phyloP scores from a whole-genome alignment of 2,329 filamentous ascomycete genomes.

The Parascedosporium putredinis region DNA sequence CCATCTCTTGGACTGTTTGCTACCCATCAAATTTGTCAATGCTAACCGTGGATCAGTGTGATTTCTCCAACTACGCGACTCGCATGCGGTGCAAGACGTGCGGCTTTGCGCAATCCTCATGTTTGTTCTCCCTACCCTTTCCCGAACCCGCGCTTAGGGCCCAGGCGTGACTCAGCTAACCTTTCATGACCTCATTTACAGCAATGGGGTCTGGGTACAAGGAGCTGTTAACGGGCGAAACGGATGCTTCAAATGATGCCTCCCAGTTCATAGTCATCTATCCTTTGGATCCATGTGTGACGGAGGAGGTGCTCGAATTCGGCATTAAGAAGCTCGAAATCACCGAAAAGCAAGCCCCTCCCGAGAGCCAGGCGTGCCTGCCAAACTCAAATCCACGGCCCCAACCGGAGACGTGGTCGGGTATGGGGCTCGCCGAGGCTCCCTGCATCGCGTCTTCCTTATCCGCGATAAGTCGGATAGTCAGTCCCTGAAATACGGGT shows the following conservation, averaged over 20 bases:
- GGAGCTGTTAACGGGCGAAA: slow-evolving; percentile 33
- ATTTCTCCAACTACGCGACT: slow-evolving; percentile 28
- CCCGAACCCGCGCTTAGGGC: too few species aligned
- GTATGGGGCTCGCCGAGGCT: slow-evolving; percentile 60
- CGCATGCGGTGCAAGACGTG: slow-evolving; percentile 28
- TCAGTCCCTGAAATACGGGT: slow-evolving; percentile 71
- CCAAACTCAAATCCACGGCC: slow-evolving; percentile 47
- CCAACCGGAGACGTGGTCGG: slow-evolving; percentile 45
- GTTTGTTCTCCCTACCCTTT: slow-evolving; percentile 1
- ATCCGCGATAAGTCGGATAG: slow-evolving; percentile 62
- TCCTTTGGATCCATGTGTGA: slow-evolving; percentile 58
- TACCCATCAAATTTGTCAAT: neutral
- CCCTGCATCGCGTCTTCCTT: slow-evolving; percentile 66
- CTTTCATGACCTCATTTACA: neutral
- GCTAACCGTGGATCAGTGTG: slow-evolving; percentile 23
- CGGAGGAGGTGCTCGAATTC: slow-evolving; percentile 60
- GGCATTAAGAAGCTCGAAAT: slow-evolving; percentile 64
- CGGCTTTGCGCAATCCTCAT: slow-evolving; percentile 13
- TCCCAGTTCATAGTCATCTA: slow-evolving; percentile 71
- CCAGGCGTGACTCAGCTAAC: too few species aligned
- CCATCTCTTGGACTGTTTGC: neutral
- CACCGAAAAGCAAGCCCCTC: slow-evolving; percentile 41
- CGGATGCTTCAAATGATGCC: slow-evolving; percentile 41
- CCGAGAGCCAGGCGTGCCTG: slow-evolving; percentile 32
- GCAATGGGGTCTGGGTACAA: slow-evolving; percentile 8